Percentiles rank a stretch among this genome's conserved stretches.
Conservation (phyloP, 1,139 yeast genomes). For the Sugiyamaella japonica region DNA sequence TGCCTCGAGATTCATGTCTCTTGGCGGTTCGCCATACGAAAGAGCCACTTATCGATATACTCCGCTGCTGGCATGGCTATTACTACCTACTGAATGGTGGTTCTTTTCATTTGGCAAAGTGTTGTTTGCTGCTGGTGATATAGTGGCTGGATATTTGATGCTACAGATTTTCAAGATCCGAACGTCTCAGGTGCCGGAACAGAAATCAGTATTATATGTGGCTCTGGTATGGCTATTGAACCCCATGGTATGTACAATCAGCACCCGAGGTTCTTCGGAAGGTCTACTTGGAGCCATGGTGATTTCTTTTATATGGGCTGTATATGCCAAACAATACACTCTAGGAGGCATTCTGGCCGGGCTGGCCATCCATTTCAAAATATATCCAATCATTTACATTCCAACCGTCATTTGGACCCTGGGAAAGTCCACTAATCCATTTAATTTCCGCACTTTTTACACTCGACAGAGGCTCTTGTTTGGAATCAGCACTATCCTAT, state of each 20-base stretch:
- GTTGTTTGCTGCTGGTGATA: conserved; percentile 72
- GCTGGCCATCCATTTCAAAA: conserved; percentile 80
- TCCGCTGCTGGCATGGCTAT: conserved; percentile 81
- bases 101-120: conserved; percentile 72
- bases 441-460: conserved; percentile 39
- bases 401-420: conserved; percentile 52
- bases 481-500: conserved; percentile 42
- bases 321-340: conserved; percentile 46
- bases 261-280: conserved; percentile 93
- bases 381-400: conserved; percentile 84
- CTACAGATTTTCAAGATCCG: conserved; percentile 45
- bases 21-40: conserved; percentile 69
- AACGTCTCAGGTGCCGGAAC: conserved; percentile 32
- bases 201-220: conserved; percentile 43
- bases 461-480: conserved; percentile 52
- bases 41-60: conserved; percentile 93
- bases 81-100: conserved; percentile 61
- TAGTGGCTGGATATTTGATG: conserved; percentile 75
- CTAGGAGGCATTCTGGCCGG: conserved; percentile 71
- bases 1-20: conserved; percentile 72
- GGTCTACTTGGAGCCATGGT: conserved; percentile 81
- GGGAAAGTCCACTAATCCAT: conserved; percentile 24
- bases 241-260: conserved; percentile 93
- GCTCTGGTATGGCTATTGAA: conserved; percentile 80
- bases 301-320: conserved; percentile 52